Conservation (phyloP, 1,139 yeast genomes). For the Yamadazyma conglobata region DNA sequence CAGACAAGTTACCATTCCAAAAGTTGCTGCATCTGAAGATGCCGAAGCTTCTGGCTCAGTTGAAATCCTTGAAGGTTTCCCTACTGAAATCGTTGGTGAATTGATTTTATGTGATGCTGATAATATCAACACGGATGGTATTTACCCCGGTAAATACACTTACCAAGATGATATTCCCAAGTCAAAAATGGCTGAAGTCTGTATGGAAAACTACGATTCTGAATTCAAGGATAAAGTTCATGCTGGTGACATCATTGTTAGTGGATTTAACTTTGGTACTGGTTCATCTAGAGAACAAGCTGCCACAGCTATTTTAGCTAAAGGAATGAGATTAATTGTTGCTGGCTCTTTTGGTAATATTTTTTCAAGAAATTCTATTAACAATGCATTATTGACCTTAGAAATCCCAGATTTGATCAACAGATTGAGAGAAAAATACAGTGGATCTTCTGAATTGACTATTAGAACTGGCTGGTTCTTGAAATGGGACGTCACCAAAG, state of each 20-base stretch:
- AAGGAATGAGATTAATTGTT: constrained; percentile 88
- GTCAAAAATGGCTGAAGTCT: constrained; percentile 96
- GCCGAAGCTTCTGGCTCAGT: constrained; percentile 44
- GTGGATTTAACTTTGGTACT: constrained; percentile 96
- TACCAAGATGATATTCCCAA: constrained; percentile 95
- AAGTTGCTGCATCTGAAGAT: constrained; percentile 26
- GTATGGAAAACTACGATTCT: constrained; percentile 97
- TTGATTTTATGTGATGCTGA: constrained; percentile 94
- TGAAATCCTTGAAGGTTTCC: constrained; percentile 85
- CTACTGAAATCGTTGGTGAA: constrained; percentile 84
- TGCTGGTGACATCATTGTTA: constrained; percentile 83
- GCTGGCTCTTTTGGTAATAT: constrained; percentile 98
- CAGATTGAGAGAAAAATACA: constrained; percentile 67
- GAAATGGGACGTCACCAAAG: constrained; percentile 88
- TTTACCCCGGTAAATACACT: constrained; percentile 97
- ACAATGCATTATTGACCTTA: constrained; percentile 88
- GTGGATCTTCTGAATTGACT: constrained; percentile 62
- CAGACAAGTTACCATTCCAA: constrained; percentile 41
- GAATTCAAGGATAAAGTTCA: constrained; percentile 79
- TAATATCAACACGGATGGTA: constrained; percentile 96
- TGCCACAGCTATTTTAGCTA: constrained; percentile 92
- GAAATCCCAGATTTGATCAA: constrained; percentile 87
- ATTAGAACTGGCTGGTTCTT: constrained; percentile 93
- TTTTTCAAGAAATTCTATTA: constrained; percentile 91
- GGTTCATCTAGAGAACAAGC: constrained; percentile 99